Base-by-base conservation (phyloP, 1,139 yeast genomes). In the Debaryomycetaceae sp. region DNA sequence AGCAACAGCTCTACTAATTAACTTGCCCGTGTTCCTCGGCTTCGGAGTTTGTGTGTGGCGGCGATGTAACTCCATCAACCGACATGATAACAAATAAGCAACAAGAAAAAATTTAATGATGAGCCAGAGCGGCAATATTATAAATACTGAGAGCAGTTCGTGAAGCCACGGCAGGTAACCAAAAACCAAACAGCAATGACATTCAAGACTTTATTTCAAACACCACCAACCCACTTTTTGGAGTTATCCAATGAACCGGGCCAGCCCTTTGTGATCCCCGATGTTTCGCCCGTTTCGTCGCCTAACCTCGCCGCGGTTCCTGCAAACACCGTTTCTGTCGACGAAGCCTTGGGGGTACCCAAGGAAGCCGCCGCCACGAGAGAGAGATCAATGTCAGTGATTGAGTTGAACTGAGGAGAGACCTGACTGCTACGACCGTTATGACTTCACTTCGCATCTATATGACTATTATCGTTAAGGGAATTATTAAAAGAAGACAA, bases 231-330 rank as follows among this genome's bases (percentile, higher is more conserved):
- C 11, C 18, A 30, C n/a, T 76, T 70, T 53, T 61, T 78, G 51
- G 62, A 67, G 32, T 68, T 80, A 51, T 67, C 81, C 28, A 65
- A 75, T 32, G 78, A 76, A 39, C 54, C 66, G 32, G 64, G 73
- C 34, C 65, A 71, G 50, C 85, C 88, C 42, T 79, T 78, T 48
- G 66, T 79, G 28, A 77, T 79, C 47, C 79, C 81, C 43, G 58
- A 73, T 37, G 67, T 78, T 30, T 77, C 84, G 2, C 85, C 85
- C 25, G 69, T 68, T 5, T 59, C 80, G 2, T 58, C 66, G 5
- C 67, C 71, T 17, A 36, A 43, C 16, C 46, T 59, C 27, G 32
- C 35, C 3, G 54, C 62, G 26, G 13, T 15, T 16, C 25, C 20
- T 10, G 20, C 28, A 25, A 23, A 13, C 29, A 25, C 44, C 33